These are phyloP conservation scores for Favolaschia claudopus DNA, from an alignment of 768 basidiomycete genomes.

Conservation along the genomic window DNA sequence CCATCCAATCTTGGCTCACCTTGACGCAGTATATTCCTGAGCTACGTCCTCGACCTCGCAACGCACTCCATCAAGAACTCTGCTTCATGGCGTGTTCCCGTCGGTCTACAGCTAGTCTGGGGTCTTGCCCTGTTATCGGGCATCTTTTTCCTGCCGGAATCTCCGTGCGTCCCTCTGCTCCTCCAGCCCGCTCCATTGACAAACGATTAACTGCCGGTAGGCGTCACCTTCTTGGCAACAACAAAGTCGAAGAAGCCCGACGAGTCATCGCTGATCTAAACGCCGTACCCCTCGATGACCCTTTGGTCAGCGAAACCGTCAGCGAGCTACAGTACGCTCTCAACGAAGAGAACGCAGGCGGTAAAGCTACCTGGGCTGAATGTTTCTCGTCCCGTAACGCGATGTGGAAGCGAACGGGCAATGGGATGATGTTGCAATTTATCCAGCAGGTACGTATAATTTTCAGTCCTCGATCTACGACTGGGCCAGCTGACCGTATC, in stretches of 20 bases:
- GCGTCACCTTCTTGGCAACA: constrained; percentile 73
- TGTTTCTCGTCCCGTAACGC: constrained; percentile 75
- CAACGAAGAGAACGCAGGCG: constrained; percentile 78
- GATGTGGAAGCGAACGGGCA: constrained; percentile 76
- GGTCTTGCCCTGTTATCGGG: constrained; percentile 72
- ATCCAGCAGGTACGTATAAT: too few species aligned
- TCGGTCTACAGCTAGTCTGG: constrained; percentile 79
- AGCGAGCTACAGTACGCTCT: constrained; percentile 74
- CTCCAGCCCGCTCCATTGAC: background rate
- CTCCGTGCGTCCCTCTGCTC: constrained; percentile 59
- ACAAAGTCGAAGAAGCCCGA: constrained; percentile 61
- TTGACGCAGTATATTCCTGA: constrained; percentile 67
- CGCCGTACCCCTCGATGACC: constrained; percentile 63
- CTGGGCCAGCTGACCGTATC: too few species aligned
- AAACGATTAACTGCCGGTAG: constrained; percentile 37
- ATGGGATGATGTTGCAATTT: constrained; percentile 87
- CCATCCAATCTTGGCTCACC: background rate
- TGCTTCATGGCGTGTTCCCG: constrained; percentile 77
- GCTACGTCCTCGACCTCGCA: constrained; percentile 74
- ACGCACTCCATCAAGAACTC: constrained; percentile 62
- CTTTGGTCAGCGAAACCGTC: constrained; percentile 63
- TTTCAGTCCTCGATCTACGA: too few species aligned
- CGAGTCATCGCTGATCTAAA: constrained; percentile 73
- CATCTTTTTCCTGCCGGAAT: constrained; percentile 80
- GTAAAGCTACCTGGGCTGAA: constrained; percentile 80